Evolutionary conservation across 2,329 filamentous ascomycete species (phyloP), one percentile per base, ranked within the genome.

Genomic region (Coleophoma eucalyptorum): DNA sequence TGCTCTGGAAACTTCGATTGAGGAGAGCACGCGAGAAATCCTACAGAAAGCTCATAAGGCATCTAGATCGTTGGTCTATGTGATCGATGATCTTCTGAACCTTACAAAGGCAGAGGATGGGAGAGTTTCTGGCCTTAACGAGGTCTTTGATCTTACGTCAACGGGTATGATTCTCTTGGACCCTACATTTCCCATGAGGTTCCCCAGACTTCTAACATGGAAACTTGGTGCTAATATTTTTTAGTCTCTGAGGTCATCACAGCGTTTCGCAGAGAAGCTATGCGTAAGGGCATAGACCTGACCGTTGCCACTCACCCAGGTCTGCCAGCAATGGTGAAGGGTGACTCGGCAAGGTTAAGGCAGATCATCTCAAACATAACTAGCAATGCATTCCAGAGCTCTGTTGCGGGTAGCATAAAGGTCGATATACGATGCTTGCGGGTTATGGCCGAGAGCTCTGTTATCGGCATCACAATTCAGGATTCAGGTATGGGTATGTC

Each of bases 331-430:
- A 55, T 55, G 35, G 58, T 60, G 8, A 57, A 57, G 16, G 57
- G 60, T 15, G 60, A 61, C 26, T 47, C 52, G 2, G 49, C 8
- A n/a, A 13, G 42, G 31, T 32, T 44, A 32, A 21, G 42, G 26
- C 42, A 44, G 42, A 33, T 31, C 13, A 21, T 44, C 13, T 55
- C 54, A 15, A 57, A 62, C 41, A 26, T 62, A n/a, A 60, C 56
- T 11, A 58, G 53, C 34, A 60, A 62, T 46, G 57, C 58, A n/a
- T 59, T 60, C 41, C 55, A 59, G 31, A 55, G 60, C 20, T 58
- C 57, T 4, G 35, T 51, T 11, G 44, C 46, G 8, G 56, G 56
- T 2, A 53, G 54, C n/a, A 55, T 62, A 10, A 59, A 59, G 34
- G 56, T 64, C 5, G 58, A 62, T 26, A 55, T 64, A 20, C 45